These are phyloP conservation scores for Saccharum hybrid DNA, from an alignment of 202 grass and related monocot genomes.

Conservation along the genomic window DNA sequence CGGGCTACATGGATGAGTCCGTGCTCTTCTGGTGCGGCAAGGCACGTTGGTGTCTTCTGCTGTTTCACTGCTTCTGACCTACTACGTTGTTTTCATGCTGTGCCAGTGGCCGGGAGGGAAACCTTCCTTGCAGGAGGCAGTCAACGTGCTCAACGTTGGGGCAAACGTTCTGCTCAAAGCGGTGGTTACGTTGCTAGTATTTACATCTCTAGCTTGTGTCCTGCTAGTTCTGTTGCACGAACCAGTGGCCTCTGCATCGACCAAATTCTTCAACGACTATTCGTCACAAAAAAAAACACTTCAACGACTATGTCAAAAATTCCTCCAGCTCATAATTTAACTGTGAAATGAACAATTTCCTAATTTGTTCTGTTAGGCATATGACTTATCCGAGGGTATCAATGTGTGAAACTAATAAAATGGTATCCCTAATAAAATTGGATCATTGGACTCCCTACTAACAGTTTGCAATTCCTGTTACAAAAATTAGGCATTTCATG, in stretches of 20 bases:
- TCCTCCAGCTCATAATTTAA: too few relatives aligned
- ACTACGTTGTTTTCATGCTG: conserved; percentile 23
- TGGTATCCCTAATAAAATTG: too few relatives aligned
- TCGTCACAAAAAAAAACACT: too few relatives aligned
- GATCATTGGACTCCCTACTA: too few relatives aligned
- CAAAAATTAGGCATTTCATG: too few relatives aligned
- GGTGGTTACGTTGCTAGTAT: not conserved
- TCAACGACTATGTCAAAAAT: too few relatives aligned
- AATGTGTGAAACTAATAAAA: too few relatives aligned
- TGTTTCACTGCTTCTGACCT: conserved; percentile 20
- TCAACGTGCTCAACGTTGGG: not conserved
- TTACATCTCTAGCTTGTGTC: not conserved
- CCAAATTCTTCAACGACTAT: too few relatives aligned
- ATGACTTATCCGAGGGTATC: too few relatives aligned
- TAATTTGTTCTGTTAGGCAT: too few relatives aligned
- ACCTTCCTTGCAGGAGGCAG: not conserved
- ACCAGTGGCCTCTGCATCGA: not conserved
- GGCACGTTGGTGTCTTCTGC: conserved; percentile 10
- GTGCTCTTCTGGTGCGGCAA: not conserved
- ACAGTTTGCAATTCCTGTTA: too few relatives aligned
- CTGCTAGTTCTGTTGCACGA: not conserved
- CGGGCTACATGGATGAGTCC: not conserved
- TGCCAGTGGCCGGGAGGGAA: conserved; percentile 4
- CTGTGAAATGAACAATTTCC: too few relatives aligned
- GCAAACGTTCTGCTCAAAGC: not conserved